Conservation (phyloP, 306 rosid species). For the Vicia sativa region DNA sequence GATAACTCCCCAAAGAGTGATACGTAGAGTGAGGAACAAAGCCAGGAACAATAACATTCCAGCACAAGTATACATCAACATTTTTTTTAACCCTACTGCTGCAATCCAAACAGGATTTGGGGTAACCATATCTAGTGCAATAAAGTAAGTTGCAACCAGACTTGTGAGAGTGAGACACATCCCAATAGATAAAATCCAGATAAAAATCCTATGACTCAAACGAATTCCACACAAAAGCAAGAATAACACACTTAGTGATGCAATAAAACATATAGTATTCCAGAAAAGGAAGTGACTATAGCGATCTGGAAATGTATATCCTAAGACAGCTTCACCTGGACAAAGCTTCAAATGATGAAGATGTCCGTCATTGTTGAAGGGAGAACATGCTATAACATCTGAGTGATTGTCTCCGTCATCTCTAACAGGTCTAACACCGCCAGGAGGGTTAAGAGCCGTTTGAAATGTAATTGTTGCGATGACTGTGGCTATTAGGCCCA, state of each 20-base stretch:
- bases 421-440: not conserved
- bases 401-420: too few species aligned
- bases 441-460: not conserved
- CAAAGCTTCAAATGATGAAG: not conserved
- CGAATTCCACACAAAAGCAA: slow-evolving; percentile 31
- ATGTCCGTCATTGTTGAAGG: not conserved
- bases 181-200: not conserved
- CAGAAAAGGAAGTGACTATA: not conserved
- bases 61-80: too few species aligned
- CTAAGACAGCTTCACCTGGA: too few species aligned
- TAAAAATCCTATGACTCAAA: not conserved
- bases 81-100: too few species aligned
- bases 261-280: slow-evolving; percentile 21
- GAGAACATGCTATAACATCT: rapidly evolving
- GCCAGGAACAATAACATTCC: too few species aligned
- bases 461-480: slow-evolving; percentile 29
- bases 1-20: too few species aligned
- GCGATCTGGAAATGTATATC: too few species aligned
- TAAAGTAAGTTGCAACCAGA: not conserved
- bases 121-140: not conserved
- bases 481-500: too few species aligned
- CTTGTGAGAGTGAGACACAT: not conserved
- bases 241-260: not conserved
- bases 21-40: too few species aligned
- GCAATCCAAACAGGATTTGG: not conserved